phyloP scores from a whole-genome alignment of 495 filamentous ascomycete species.

The Polyplosphaeria fusca region DNA sequence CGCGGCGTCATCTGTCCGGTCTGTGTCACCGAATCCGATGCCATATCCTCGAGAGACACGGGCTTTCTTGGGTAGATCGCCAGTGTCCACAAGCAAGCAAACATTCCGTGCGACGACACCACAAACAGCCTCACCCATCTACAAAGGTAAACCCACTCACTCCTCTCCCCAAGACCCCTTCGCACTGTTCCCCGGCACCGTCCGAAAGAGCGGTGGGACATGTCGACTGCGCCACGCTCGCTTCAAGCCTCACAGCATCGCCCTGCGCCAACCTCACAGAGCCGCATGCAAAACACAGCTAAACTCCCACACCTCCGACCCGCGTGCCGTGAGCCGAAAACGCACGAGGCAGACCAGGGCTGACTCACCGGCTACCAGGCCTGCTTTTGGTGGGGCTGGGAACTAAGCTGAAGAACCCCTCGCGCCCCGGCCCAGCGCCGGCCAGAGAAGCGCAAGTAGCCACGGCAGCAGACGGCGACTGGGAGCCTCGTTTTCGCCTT shows the following conservation, averaged over 20 bases:
- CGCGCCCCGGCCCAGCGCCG: too few relatives aligned
- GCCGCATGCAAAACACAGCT: background rate
- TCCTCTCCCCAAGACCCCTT: background rate
- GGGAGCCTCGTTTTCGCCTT: too few relatives aligned
- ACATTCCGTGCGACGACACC: background rate
- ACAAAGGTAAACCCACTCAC: background rate
- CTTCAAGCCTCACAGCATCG: conserved; percentile 5
- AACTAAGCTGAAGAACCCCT: too few relatives aligned
- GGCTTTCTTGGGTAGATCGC: background rate
- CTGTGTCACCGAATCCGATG: too few relatives aligned
- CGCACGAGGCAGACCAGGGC: background rate
- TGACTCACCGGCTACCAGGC: too few relatives aligned
- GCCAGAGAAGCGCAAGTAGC: too few relatives aligned
- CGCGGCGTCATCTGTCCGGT: background rate
- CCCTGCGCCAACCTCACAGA: conserved; percentile 4
- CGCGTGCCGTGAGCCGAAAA: background rate
- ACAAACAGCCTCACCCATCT: background rate
- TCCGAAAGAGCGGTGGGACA: conserved; percentile 25
- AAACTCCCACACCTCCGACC: background rate
- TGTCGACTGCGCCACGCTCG: background rate
- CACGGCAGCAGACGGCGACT: too few relatives aligned
- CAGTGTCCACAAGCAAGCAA: background rate
- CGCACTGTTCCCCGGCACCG: background rate
- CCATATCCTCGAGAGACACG: background rate
- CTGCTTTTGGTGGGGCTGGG: too few relatives aligned